These are phyloP conservation scores for Huntiella abstrusa DNA, from an alignment of 2,329 filamentous ascomycete species.

Conservation along the genomic window DNA sequence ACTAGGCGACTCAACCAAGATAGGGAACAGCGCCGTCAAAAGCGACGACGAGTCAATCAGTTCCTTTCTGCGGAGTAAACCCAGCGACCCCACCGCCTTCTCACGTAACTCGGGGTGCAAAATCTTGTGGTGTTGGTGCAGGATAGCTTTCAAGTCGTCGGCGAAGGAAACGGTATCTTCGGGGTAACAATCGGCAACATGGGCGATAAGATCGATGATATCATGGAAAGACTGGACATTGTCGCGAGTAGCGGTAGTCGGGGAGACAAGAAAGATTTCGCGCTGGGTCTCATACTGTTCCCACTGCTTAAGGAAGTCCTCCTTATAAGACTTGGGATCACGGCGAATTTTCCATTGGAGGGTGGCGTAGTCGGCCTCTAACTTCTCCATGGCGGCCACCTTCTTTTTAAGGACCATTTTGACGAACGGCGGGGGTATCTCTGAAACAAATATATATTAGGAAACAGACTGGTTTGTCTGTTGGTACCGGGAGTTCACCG, in stretches of 20 bases:
- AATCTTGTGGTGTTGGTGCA: slow-evolving; percentile 63
- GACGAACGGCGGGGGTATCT: not conserved
- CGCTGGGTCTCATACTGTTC: slow-evolving; percentile 80
- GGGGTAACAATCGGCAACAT: slow-evolving; percentile 86
- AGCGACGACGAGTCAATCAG: slow-evolving; percentile 70
- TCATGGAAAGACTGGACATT: slow-evolving; percentile 74
- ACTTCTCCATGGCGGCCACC: slow-evolving; percentile 81
- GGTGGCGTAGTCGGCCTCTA: slow-evolving; percentile 76
- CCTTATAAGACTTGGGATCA: slow-evolving; percentile 76
- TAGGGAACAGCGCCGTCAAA: slow-evolving; percentile 82
- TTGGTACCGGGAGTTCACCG: not conserved
- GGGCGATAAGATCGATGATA: slow-evolving; percentile 80
- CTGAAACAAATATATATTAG: not conserved
- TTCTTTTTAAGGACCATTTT: slow-evolving; percentile 63
- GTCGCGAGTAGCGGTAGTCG: slow-evolving; percentile 55
- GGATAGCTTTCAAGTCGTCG: slow-evolving; percentile 60
- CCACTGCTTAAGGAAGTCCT: slow-evolving; percentile 77
- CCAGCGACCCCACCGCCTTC: slow-evolving; percentile 82
- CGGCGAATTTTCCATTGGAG: slow-evolving; percentile 80
- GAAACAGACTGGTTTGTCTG: not conserved
- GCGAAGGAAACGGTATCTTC: slow-evolving; percentile 60
- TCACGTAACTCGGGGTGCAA: slow-evolving; percentile 75
- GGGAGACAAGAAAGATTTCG: slow-evolving; percentile 77
- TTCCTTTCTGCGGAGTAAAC: slow-evolving; percentile 76
- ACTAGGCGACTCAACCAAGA: slow-evolving; percentile 78